A percentile compares a stretch with the other conserved stretches of the same genome.
Evolutionary conservation across 768 basidiomycete genomes (phyloP).

Genomic region (Artomyces pyxidatus): DNA sequence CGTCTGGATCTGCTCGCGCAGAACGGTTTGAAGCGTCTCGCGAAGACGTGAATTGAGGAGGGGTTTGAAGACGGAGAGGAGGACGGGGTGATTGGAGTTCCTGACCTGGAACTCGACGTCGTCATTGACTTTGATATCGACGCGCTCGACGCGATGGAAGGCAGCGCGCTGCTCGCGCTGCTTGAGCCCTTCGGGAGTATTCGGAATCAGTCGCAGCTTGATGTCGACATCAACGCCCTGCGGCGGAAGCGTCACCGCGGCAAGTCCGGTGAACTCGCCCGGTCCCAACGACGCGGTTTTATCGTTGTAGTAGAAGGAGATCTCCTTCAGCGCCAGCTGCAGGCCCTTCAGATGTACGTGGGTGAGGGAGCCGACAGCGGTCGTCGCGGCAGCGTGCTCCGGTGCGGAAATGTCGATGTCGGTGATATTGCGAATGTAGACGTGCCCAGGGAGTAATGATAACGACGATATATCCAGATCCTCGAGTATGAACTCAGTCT

Average conservation of each 20-base stretch:
- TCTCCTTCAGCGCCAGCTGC: constrained; percentile 51
- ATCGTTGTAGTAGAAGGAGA: constrained; percentile 72
- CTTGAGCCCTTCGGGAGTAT: constrained; percentile 30
- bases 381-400: constrained; percentile 29
- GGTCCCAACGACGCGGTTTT: constrained; percentile 46
- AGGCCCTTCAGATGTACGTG: constrained; percentile 59
- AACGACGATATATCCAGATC: constrained; percentile 64
- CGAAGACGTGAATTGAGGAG: constrained; percentile 48
- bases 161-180: constrained; percentile 39
- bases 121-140: constrained; percentile 46
- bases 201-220: constrained; percentile 55
- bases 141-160: constrained; percentile 52
- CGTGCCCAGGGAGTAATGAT: constrained; percentile 59
- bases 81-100: constrained; percentile 55
- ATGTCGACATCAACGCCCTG: constrained; percentile 65
- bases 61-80: constrained; percentile 57
- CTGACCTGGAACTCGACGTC: constrained; percentile 47
- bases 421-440: constrained; percentile 66
- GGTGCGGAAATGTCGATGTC: constrained; percentile 47
- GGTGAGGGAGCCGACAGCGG: constrained; percentile 54
- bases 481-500: constrained; percentile 69
- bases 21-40: constrained; percentile 49
- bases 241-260: constrained; percentile 53
- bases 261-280: constrained; percentile 50
- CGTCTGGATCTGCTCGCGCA: constrained; percentile 46